Conservation (phyloP, 192 early-diverging fungal genomes). For the Umbelopsis sp. region DNA sequence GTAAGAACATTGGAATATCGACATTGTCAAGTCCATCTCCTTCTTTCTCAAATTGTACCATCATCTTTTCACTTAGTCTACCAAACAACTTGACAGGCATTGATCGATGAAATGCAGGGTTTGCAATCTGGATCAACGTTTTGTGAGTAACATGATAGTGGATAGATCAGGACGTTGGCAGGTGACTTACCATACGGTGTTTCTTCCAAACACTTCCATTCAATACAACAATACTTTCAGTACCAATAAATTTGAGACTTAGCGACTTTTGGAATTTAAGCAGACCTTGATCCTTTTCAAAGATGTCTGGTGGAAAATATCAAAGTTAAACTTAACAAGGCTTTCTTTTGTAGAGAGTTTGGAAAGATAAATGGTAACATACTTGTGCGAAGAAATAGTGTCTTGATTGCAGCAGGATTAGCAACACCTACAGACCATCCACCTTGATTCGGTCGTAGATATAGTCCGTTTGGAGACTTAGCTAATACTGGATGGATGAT, state of each 20-base stretch:
- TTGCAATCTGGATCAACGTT: neutral
- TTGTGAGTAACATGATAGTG: neutral
- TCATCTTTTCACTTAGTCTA: constrained; percentile 2
- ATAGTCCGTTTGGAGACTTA: neutral
- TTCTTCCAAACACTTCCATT: constrained; percentile 30
- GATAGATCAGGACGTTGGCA: neutral
- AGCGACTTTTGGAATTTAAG: neutral
- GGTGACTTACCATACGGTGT: constrained; percentile 28
- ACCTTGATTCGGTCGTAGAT: neutral
- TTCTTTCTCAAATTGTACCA: constrained; percentile 11
- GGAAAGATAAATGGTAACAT: too few species aligned
- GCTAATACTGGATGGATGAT: neutral
- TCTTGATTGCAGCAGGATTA: neutral
- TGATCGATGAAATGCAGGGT: constrained; percentile 34
- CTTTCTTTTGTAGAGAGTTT: too few species aligned
- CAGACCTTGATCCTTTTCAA: neutral
- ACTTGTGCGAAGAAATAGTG: neutral
- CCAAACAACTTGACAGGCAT: constrained; percentile 35
- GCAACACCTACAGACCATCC: neutral
- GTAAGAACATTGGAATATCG: neutral
- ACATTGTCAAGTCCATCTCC: neutral
- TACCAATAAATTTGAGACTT: neutral
- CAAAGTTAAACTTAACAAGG: too few species aligned
- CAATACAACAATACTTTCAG: constrained; percentile 20
- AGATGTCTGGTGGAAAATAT: neutral